These are phyloP conservation scores for Trichoderma brevicompactum DNA, from an alignment of 2,329 filamentous ascomycete species.

Conservation along the genomic window DNA sequence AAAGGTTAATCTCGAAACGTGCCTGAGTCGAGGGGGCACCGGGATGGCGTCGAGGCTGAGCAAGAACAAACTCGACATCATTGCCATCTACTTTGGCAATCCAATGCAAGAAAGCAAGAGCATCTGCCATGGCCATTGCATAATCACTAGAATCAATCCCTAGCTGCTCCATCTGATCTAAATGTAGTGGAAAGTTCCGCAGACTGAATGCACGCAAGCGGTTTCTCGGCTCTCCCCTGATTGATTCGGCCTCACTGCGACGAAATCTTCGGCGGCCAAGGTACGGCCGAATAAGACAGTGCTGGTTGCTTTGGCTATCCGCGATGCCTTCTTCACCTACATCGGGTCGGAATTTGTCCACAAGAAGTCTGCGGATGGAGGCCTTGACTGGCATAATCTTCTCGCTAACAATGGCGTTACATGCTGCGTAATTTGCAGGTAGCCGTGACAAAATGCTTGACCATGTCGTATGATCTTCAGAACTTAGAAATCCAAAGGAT, in stretches of 20 bases:
- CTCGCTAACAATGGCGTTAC: conserved; percentile 40
- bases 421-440: conserved; percentile 32
- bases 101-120: conserved; percentile 58
- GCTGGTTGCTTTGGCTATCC: conserved; percentile 42
- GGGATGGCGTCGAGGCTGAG: conserved; percentile 28
- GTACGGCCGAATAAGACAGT: conserved; percentile 56
- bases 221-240: not conserved
- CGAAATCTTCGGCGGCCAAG: conserved; percentile 45
- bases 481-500: not conserved
- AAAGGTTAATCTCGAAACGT: not conserved
- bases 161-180: conserved; percentile 55
- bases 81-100: conserved; percentile 51
- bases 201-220: conserved; percentile 44
- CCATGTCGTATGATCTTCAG: conserved; percentile 28
- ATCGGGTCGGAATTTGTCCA: conserved; percentile 31
- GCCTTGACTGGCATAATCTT: conserved; percentile 36
- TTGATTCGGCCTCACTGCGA: not conserved
- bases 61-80: conserved; percentile 61
- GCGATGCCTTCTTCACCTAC: conserved; percentile 10
- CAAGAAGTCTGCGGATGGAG: conserved; percentile 31
- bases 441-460: conserved; percentile 33
- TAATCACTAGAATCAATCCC: conserved; percentile 43
- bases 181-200: conserved; percentile 54
- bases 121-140: conserved; percentile 52
- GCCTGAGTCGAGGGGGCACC: not conserved